Evolutionary conservation across 176 grass and related monocot species (phyloP), one percentile per base, ranked within the genome.

Genomic region (Lolium multiflorum): DNA sequence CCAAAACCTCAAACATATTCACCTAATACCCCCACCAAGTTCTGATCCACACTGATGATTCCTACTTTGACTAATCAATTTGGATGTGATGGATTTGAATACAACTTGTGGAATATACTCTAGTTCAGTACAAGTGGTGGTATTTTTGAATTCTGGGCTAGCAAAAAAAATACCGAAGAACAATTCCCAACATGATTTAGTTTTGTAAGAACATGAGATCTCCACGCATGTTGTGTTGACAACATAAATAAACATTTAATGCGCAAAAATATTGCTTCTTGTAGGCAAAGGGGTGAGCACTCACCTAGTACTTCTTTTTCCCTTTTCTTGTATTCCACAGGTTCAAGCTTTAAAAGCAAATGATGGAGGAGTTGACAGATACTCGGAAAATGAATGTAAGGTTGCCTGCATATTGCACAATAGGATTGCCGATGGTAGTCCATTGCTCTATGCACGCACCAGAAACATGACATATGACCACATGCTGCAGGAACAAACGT

Each of bases 401-500:
- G 83, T 63, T 89, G 92, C 71, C 97, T 90, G 64, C 97, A 99
- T 77, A 96, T 37, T 71, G 90, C 87, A 69, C 94, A 99, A 49
- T 87, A 83, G 49, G 94, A 94, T 87, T 80, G 87, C 28, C 11
- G 66, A 21, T 64, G 3, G 13, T 0, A 0, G 73, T 96, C 79
- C 97, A 99, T 99, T 26, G 94, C 77, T n/a, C 73, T 79, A 21
- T 96, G 76, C 9, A 94, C 89, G 21, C 94, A 96, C 92, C 97
- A 99, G 69, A 99, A 99, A 47, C 97, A 99, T 81, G 90, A 96
- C 70, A 87, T 90, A 84, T 99, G 97, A 9, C 97, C 97, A 83
- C 97, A 99, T 72, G 89, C 97, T 99, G 94, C 86, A 85, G 17
- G 11, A 61, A 59, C 71, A 74, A 28, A 82, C 28, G 21, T 60